These are phyloP conservation scores for Diversispora eburnea DNA, from an alignment of 192 early-diverging fungal genomes.

Conservation along the genomic window DNA sequence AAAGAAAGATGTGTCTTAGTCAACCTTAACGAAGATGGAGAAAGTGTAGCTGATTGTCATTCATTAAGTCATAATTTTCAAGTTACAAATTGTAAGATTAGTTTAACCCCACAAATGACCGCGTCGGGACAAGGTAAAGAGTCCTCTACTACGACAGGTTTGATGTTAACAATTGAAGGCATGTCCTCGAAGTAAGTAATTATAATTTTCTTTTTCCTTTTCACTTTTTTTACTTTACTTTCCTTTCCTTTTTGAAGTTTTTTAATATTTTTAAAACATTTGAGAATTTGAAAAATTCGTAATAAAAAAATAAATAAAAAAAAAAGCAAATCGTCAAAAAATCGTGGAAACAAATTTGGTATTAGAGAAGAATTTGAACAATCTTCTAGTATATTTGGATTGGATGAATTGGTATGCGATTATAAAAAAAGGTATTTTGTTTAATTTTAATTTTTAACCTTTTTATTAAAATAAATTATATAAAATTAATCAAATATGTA, in stretches of 20 bases:
- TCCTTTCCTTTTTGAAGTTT: neutral
- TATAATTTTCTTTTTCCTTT: neutral
- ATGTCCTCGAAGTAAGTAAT: slow-evolving; percentile 32
- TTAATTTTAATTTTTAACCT: too few relatives aligned
- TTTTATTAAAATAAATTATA: neutral
- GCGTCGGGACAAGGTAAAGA: slow-evolving; percentile 18
- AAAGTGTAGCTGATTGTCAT: slow-evolving; percentile 26
- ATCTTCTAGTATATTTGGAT: slow-evolving; percentile 27
- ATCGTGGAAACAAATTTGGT: neutral
- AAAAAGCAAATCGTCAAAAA: slow-evolving; percentile 17
- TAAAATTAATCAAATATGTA: too few relatives aligned
- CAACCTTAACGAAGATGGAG: slow-evolving; percentile 32
- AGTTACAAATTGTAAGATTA: slow-evolving; percentile 27
- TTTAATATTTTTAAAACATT: too few relatives aligned
- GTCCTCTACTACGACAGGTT: neutral
- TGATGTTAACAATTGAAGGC: slow-evolving; percentile 37
- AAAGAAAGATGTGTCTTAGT: slow-evolving; percentile 39
- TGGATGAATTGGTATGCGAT: slow-evolving; percentile 32
- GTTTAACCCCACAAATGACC: slow-evolving; percentile 31
- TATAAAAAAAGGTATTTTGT: slow-evolving; percentile 36
- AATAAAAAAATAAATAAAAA: too few relatives aligned
- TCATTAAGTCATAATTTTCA: slow-evolving; percentile 32
- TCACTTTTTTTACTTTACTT: slow-evolving; percentile 15
- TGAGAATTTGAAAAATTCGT: too few relatives aligned
- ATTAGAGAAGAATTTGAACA: slow-evolving; percentile 18